A percentile compares a stretch with the other conserved stretches of the same genome.
Conservation (phyloP, 176 grass and related monocot genomes). For the Microstegium vimineum region DNA sequence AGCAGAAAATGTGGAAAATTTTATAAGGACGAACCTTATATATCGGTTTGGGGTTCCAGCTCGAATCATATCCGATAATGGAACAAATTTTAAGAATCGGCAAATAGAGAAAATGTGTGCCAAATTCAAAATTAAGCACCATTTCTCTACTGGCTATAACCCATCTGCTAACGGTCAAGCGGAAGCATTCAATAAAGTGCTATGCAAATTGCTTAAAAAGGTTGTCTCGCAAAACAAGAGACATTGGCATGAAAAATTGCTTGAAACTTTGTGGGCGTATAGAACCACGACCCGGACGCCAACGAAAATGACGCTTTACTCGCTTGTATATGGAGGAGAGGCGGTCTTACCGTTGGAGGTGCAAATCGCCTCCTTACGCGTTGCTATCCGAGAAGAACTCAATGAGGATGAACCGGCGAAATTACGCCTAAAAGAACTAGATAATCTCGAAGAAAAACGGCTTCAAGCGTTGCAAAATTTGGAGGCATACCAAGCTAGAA, state of each 20-base stretch:
- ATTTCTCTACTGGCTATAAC: background rate
- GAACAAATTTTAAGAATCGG: background rate
- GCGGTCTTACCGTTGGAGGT: too few species aligned
- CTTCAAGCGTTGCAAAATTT: too few species aligned
- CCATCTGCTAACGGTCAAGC: background rate
- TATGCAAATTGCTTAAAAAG: background rate
- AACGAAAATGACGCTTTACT: too few species aligned
- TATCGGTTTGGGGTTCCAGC: background rate
- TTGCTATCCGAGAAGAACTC: too few species aligned
- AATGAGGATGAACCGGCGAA: too few species aligned
- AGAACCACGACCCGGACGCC: too few species aligned
- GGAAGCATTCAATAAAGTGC: background rate
- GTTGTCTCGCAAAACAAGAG: background rate
- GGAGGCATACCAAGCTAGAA: too few species aligned
- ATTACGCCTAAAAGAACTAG: too few species aligned
- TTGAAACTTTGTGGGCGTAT: too few species aligned
- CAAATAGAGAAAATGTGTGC: background rate
- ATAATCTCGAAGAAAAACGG: too few species aligned
- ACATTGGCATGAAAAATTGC: background rate
- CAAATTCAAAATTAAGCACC: background rate
- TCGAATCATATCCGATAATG: background rate
- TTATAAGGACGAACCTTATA: background rate
- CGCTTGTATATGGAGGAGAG: too few species aligned
- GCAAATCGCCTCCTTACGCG: too few species aligned
- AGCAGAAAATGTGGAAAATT: background rate